Base-by-base conservation (phyloP, 2,329 filamentous ascomycete genomes). In the Claviceps citrina region DNA sequence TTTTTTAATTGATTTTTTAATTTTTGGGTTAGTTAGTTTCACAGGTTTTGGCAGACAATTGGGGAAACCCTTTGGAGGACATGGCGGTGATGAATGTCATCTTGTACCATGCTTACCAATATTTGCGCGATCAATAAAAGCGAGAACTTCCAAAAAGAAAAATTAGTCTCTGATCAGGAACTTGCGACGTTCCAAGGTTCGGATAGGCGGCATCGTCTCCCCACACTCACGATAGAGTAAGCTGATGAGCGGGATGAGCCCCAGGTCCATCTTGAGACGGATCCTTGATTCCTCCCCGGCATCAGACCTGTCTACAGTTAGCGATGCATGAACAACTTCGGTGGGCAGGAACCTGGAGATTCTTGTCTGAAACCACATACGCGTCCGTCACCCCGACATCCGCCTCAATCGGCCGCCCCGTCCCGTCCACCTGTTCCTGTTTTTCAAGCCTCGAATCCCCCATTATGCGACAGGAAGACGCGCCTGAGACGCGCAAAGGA, bases 101-200 rank as follows among this genome's bases (percentile, higher is more conserved):
- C 7, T 9, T 22, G 15, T 6, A 22, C 7, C 3, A 13, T 15
- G 18, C 58, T 43, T 54, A 73, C 74, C 76, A 38, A 81, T 78
- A 49, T 81, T 81, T 24, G 76, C 70, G 18, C 77, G 65, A 49
- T 81, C 76, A 44, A 80, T 78, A 54, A 79, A 80, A 26, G 51
- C 47, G 34, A 54, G 46, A 1, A 54, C 44, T 46, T 18, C 15
- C 16, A 7, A 8, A 12, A 35, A 9, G 15, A n/a, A 13, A 7
- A 7, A 18, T 25, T 28, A 26, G 19, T 19, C 18, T 34, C 9
- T 24, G 20, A 25, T 16, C 20, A 22, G 20, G 20, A 5, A n/a
- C n/a, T n/a, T n/a, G n/a, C n/a, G n/a, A n/a, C n/a, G n/a, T n/a
- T n/a, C n/a, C n/a, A n/a, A n/a, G n/a, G n/a, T n/a, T n/a, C n/a